These are phyloP conservation scores for Multifurca ochricompacta DNA, from an alignment of 768 basidiomycete species.

Conservation along the genomic window DNA sequence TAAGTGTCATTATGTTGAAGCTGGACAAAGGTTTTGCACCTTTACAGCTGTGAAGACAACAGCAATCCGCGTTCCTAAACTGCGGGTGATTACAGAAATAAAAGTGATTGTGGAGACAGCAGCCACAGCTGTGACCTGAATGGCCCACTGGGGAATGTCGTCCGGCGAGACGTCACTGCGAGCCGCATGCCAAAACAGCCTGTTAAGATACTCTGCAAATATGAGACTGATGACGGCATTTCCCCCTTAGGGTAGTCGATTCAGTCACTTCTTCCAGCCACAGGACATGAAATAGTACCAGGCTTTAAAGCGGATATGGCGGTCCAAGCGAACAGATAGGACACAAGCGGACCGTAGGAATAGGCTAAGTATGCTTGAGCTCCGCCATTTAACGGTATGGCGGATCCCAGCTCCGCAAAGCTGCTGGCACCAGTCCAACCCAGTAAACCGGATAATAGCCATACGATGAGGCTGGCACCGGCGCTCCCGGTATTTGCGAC, in stretches of 20 bases:
- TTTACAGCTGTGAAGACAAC: conserved; percentile 88
- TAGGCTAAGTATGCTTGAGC: conserved; percentile 81
- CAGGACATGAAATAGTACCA: conserved; percentile 34
- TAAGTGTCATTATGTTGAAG: not conserved
- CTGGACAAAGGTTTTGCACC: conserved; percentile 32
- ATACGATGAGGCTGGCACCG: conserved; percentile 81
- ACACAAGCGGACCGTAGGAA: conserved; percentile 77
- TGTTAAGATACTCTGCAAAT: conserved; percentile 87
- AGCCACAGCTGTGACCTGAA: conserved; percentile 73
- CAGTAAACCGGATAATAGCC: conserved; percentile 75
- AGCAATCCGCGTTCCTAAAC: conserved; percentile 70
- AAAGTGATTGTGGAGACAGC: conserved; percentile 66
- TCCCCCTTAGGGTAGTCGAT: conserved; percentile 36
- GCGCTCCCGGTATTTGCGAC: conserved; percentile 84
- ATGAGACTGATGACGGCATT: conserved; percentile 86
- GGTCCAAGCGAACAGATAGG: conserved; percentile 94
- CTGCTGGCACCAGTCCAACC: conserved; percentile 96
- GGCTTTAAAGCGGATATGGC: conserved; percentile 85
- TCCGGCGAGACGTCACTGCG: conserved; percentile 63
- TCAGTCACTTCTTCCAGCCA: not conserved
- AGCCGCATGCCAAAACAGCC: conserved; percentile 76
- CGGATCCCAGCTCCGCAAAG: conserved; percentile 85
- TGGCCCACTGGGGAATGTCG: conserved; percentile 82
- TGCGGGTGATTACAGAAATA: conserved; percentile 73
- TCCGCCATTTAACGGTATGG: conserved; percentile 66